Conservation (phyloP, 192 early-diverging fungal species). For the Rhizophagus clarus region DNA sequence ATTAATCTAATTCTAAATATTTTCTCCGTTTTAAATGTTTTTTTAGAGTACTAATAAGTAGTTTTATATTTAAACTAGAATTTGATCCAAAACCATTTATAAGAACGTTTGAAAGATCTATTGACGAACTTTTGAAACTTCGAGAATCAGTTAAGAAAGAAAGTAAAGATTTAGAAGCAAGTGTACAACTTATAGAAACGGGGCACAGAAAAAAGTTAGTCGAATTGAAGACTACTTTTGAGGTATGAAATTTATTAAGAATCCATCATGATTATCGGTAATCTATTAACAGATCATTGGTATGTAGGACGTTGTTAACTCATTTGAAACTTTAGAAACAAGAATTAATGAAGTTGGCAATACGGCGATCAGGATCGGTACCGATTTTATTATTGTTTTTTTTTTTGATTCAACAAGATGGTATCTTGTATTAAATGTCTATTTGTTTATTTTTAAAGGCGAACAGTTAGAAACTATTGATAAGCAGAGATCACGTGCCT, state of each 20-base stretch:
- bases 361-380: constrained; percentile 94
- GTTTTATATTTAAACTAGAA: constrained; percentile 34
- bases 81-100: constrained; percentile 95
- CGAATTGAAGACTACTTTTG: constrained; percentile 80
- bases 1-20: not conserved
- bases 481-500: constrained; percentile 84
- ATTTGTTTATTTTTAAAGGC: constrained; percentile 47
- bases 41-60: not conserved
- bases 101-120: constrained; percentile 82
- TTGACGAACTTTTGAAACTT: constrained; percentile 81
- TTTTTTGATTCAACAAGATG: too few species aligned
- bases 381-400: not conserved
- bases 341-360: constrained; percentile 92
- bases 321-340: constrained; percentile 86
- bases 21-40: not conserved
- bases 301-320: constrained; percentile 77
- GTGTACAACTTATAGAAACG: constrained; percentile 71
- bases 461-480: constrained; percentile 97
- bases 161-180: constrained; percentile 84
- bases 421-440: too few species aligned
- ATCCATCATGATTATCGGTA: not conserved
- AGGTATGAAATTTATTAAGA: constrained; percentile 49
- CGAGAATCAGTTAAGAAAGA: constrained; percentile 76
- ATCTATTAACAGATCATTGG: constrained; percentile 7
- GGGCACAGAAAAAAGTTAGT: constrained; percentile 75